Conservation (phyloP, 2,329 filamentous ascomycete species). For the Chaetomium sp. region DNA sequence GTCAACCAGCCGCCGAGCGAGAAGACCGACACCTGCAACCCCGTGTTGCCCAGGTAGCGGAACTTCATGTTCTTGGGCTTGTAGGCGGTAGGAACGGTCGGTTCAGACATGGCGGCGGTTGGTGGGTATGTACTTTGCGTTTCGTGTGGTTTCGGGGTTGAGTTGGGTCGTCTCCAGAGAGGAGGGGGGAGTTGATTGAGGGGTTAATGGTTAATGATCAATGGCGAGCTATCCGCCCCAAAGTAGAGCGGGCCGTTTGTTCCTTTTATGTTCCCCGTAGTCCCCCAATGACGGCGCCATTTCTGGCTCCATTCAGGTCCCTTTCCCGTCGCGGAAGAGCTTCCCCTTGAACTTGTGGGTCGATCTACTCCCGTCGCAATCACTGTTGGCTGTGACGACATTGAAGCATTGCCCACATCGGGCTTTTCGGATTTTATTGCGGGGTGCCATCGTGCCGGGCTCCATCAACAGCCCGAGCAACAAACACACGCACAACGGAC, state of each 20-base stretch:
- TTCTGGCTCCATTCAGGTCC: not conserved
- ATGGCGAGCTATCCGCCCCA: too few species aligned
- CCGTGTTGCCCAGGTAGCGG: slow-evolving; percentile 70
- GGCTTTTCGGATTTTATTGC: slow-evolving; percentile 18
- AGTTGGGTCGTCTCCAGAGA: not conserved
- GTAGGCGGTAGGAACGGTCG: slow-evolving; percentile 34
- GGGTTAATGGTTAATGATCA: too few species aligned
- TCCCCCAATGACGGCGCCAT: not conserved
- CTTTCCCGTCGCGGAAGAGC: slow-evolving; percentile 12
- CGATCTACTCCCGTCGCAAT: slow-evolving; percentile 21
- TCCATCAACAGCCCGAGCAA: too few species aligned
- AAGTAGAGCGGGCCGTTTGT: too few species aligned
- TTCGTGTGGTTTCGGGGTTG: not conserved
- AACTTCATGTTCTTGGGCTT: slow-evolving; percentile 62
- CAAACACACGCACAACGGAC: not conserved
- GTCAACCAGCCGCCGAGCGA: slow-evolving; percentile 74
- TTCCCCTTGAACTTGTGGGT: slow-evolving; percentile 19
- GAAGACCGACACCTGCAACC: slow-evolving; percentile 73
- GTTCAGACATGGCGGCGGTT: slow-evolving; percentile 28
- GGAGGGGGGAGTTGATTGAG: too few species aligned
- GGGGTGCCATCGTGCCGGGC: slow-evolving; percentile 4
- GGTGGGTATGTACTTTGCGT: not conserved
- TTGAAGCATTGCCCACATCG: slow-evolving; percentile 23
- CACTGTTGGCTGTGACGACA: slow-evolving; percentile 31
- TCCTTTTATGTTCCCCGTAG: too few species aligned